Evolutionary conservation across 108 stramenopile genomes (phyloP).

Genomic region (Poteriospumella lacustris): DNA sequence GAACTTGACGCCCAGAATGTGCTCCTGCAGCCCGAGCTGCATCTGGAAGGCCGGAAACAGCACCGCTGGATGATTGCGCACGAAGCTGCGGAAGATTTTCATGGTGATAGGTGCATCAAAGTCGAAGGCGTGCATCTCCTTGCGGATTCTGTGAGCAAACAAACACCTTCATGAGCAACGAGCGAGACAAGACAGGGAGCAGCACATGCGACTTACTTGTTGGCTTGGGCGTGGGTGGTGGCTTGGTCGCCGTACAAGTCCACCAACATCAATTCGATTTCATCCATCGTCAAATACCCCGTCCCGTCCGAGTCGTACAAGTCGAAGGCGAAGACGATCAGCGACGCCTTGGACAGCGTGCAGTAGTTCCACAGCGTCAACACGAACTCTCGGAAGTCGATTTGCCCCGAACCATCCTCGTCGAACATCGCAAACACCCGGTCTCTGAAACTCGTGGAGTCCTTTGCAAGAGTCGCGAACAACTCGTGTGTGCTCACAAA

Average conservation of each 20-base stretch:
- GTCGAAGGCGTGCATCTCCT: too few relatives aligned
- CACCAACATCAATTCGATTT: slow-evolving; percentile 47
- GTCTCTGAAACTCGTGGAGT: slow-evolving; percentile 29
- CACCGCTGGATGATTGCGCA: slow-evolving; percentile 48
- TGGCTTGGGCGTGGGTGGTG: slow-evolving; percentile 28
- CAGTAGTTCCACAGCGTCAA: slow-evolving; percentile 54
- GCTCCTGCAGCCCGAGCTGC: slow-evolving; percentile 41
- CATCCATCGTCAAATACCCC: slow-evolving; percentile 40
- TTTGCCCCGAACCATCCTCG: slow-evolving; percentile 38
- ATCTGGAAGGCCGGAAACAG: slow-evolving; percentile 48
- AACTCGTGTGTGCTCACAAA: too few relatives aligned
- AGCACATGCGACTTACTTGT: too few relatives aligned
- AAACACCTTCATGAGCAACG: too few relatives aligned
- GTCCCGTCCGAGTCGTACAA: slow-evolving; percentile 51
- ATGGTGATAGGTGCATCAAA: slow-evolving; percentile 23
- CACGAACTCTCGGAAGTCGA: slow-evolving; percentile 57
- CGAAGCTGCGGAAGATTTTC: slow-evolving; percentile 42
- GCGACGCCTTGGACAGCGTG: slow-evolving; percentile 43
- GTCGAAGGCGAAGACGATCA: slow-evolving; percentile 56
- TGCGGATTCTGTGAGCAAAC: too few relatives aligned
- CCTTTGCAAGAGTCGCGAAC: too few relatives aligned
- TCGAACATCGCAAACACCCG: slow-evolving; percentile 37
- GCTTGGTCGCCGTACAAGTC: slow-evolving; percentile 48
- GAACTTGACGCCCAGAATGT: slow-evolving; percentile 45
- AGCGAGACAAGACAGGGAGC: background rate